Base-by-base conservation (phyloP, 768 basidiomycete genomes). In the Melanogaster broomeanus region DNA sequence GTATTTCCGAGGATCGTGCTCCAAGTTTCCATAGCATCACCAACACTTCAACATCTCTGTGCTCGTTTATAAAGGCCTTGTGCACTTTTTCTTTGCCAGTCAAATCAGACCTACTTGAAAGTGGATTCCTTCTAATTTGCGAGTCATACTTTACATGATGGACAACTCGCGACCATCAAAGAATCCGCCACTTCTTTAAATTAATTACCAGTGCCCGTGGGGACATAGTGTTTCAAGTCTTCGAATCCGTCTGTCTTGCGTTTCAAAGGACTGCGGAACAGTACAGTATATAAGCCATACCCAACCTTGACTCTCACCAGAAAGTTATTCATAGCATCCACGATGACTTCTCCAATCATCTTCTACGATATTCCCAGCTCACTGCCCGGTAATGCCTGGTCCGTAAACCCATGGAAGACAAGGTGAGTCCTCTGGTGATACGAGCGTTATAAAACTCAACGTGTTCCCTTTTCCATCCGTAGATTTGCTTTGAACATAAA, bases 311-410 rank as follows among this genome's bases (percentile, higher is more conserved):
- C 15, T 33, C n/a, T 12, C 15, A 16, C 38, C 22, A 6, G 34
- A 35, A 30, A 42, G 40, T n/a, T 30, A 6, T 45, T 35, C 19
- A 22, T 6, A 37, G 16, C 41, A 28, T 43, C 28, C 45, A 40
- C 57, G 27, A 72, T 72, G 68, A 11, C 55, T 13, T 53, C 42
- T 22, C 60, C 61, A 16, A 66, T 65, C 51, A 72, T 76, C 51
- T 61, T 78, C 39, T 80, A 78, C 63, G 79, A 80, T 48, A 72
- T 81, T 35, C 72, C 74, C 18, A 68, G 70, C 33, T 65, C 57
- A 37, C 46, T 66, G 7, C 48, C 58, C 1, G 47, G 7, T 42
- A 64, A 60, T 4, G 65, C 71, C 7, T 78, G 74, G 72, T 75
- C 75, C 5, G 72, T 75, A 7, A 80, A 78, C 51, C 73, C 75